Evolutionary conservation across 1,284 basidiomycete species (phyloP), one percentile per base, ranked within the genome.

Genomic region (Neolentinus lepideus): DNA sequence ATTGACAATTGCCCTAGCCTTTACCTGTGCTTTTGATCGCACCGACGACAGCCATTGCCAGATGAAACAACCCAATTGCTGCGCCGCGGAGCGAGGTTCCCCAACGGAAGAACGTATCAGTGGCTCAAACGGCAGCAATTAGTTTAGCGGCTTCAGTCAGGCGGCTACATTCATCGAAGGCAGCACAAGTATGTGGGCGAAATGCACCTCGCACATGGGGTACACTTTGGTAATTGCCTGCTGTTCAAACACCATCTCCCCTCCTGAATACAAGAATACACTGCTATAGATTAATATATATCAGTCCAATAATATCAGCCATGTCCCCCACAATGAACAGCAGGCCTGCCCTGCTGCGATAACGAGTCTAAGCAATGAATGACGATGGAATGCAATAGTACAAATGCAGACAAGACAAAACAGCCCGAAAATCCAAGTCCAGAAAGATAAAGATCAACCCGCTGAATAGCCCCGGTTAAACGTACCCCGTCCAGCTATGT

Each of bases 261-360:
- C 38, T 16, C 38, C 12, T 43, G 16, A 43, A 43, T 43, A 43
- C 38, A 43, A n/a, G 8, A 43, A 43, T 43, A 43, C 38, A 43
- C 38, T n/a, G 38, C 38, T 43, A 43, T 43, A 43, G 38, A 43
- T 51, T 38, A 35, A 51, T 33, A 25, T 27, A 55, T 47, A 57
- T 56, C 33, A 59, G 29, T 24, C 25, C 24, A 12, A 29, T 46
- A 12, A 21, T 1, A 29, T 43, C 14, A 26, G 46, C 50, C 21
- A 53, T 22, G 19, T 45, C 54, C n/a, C 0, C 10, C 19, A 54
- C 12, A 43, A n/a, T 16, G 16, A 43, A 43, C 38, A n/a, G 38
- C 38, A 43, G 38, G 38, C 38, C 38, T 43, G n/a, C 19, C 38
- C 38, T 21, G 38, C 38, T n/a, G 38, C 16, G 9, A 35, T 43